A percentile compares a stretch with the other conserved stretches of the same genome.
These are phyloP conservation scores for Pilaira anomala DNA, from an alignment of 192 early-diverging fungal genomes.

Conservation along the genomic window DNA sequence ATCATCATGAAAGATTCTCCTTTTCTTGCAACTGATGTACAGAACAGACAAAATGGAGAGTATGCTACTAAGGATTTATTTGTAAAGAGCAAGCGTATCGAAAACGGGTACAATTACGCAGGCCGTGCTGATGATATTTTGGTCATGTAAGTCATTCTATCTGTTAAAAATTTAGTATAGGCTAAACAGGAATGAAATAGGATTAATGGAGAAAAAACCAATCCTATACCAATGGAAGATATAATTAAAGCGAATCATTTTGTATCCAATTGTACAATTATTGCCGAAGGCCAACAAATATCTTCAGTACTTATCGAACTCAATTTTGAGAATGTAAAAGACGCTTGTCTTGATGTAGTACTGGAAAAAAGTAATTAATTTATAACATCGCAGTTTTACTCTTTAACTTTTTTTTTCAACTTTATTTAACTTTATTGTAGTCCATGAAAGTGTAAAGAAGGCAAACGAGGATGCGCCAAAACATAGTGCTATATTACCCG, in stretches of 20 bases:
- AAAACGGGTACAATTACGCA: constrained; percentile 1
- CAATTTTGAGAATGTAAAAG: neutral
- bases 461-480: constrained; percentile 28
- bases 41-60: constrained; percentile 14
- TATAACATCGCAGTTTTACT: no score
- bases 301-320: neutral
- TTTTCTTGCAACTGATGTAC: neutral
- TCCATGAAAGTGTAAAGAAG: constrained; percentile 4
- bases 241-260: neutral
- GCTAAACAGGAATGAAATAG: neutral
- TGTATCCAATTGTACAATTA: constrained; percentile 12
- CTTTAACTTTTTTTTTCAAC: no score
- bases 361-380: neutral
- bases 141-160: constrained; percentile 2
- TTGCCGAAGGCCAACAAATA: constrained; percentile 13
- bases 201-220: constrained; percentile 37
- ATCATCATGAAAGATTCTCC: constrained; percentile 1
- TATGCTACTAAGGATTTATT: constrained; percentile 28
- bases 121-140: constrained; percentile 22
- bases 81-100: neutral
- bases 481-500: constrained; percentile 15
- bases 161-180: neutral
- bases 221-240: constrained; percentile 26
- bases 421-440: neutral
- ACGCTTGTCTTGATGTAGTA: neutral